phyloP scores from a whole-genome alignment of 306 rosid species.

The Prunus davidiana region DNA sequence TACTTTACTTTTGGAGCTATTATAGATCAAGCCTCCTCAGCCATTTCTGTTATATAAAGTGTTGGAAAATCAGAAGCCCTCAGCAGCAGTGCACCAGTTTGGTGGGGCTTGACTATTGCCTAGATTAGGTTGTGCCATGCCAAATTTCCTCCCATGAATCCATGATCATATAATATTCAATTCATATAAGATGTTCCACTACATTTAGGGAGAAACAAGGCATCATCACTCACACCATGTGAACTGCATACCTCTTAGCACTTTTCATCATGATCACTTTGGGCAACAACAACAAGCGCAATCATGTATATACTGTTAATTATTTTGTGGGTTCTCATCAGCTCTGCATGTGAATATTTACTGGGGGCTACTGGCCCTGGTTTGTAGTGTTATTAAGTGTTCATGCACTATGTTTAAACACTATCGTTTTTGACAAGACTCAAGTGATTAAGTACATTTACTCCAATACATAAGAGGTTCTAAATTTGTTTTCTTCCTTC shows the following conservation, averaged over 20 bases:
- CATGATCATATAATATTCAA: background rate
- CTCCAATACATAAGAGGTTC: no score
- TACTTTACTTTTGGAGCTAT: constrained; percentile 26
- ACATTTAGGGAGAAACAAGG: background rate
- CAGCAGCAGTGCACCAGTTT: background rate
- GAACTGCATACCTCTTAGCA: background rate
- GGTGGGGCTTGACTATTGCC: background rate
- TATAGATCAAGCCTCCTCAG: background rate
- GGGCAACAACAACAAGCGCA: background rate
- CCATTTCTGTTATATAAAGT: constrained; percentile 8
- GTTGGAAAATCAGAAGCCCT: constrained; percentile 22
- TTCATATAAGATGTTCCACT: background rate
- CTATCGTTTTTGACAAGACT: rapidly evolving
- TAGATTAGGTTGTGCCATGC: background rate
- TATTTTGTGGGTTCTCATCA: background rate
- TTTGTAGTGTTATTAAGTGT: no score
- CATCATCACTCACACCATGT: constrained; percentile 6
- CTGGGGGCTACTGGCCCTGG: no score
- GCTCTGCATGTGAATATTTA: background rate
- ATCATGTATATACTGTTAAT: background rate
- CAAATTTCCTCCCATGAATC: background rate
- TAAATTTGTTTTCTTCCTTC: no score
- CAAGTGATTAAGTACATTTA: no score
- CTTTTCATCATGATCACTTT: background rate
- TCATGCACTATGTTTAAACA: no score